Base-by-base conservation (phyloP, 179 eudicot species). In the Amaranthus tricolor region DNA sequence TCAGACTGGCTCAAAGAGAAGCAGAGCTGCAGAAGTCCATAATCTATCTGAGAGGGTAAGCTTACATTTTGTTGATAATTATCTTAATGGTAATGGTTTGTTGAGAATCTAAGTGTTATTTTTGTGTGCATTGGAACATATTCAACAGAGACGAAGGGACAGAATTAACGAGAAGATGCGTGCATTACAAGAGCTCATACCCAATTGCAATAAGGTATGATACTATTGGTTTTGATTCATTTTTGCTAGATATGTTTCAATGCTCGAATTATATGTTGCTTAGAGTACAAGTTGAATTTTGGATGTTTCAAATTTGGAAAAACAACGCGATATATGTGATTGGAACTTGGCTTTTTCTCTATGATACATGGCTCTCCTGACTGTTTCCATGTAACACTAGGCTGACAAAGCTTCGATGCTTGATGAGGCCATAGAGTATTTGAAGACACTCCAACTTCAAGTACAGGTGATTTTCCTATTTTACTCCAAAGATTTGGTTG, bases 331-430 rank as follows among this genome's bases (percentile, higher is more conserved):
- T 24, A 24, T 24, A 24, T 24, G 31, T 24, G 31, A 24, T 31
- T 31, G 40, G 40, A 31, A 31, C 40, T 31, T 31, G 40, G 40
- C 40, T 31, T 31, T 31, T 31, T 31, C 1, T 31, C 40, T 31
- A 31, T 16, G 10, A 6, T 63, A 12, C 2, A 47, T 16, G 45
- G 50, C 52, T 62, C 74, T 72, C 20, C 76, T 80, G 51, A 81
- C 74, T 9, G 70, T 6, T 71, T 16, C 21, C 24, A 17, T 52
- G 47, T 2, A 31, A 20, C 16, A 62, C 40, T 70, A 95, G 99
- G 99, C 84, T 65, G 99, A 96, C 83, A 96, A 96, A 87, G 98
- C 98, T 70, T 96, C 99, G 62, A 93, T 95, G 99, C 97, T 95
- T 73, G 99, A 95, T 74, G 99, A 95, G 83, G 99, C 99, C 73